Conservation (phyloP, 768 basidiomycete species). For the Floccularia luteovirens region DNA sequence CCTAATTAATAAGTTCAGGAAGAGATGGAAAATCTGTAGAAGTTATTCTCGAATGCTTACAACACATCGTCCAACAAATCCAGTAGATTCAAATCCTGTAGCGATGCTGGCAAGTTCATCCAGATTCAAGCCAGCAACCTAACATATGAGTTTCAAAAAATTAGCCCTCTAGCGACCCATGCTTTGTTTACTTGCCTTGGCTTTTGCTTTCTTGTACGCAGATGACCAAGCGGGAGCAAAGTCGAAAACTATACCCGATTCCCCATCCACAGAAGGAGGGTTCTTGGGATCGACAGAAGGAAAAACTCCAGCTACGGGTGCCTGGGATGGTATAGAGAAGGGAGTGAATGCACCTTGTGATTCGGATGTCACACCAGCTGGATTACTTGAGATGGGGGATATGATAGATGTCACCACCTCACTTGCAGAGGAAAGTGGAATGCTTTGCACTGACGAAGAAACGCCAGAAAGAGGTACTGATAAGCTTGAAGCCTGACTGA, state of each 20-base stretch:
- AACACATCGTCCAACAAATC: conserved; percentile 35
- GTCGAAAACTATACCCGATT: conserved; percentile 24
- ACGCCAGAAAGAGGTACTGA: too few relatives aligned
- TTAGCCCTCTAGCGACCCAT: too few relatives aligned
- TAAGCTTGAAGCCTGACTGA: too few relatives aligned
- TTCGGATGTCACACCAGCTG: not conserved
- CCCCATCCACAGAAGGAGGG: conserved; percentile 30
- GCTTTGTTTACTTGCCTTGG: conserved; percentile 41
- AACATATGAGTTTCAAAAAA: not conserved
- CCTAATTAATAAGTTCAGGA: conserved; percentile 7
- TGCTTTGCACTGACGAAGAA: too few relatives aligned
- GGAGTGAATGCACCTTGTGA: conserved; percentile 22
- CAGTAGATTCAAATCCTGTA: conserved; percentile 35
- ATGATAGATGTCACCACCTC: too few relatives aligned
- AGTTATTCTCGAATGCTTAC: conserved; percentile 11
- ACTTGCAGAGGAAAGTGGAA: too few relatives aligned
- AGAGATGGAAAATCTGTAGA: not conserved
- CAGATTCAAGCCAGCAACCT: not conserved
- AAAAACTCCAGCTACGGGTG: conserved; percentile 36
- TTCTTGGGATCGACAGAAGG: conserved; percentile 32
- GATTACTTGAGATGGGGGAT: too few relatives aligned
- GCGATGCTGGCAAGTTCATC: conserved; percentile 27
- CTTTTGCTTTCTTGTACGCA: conserved; percentile 52
- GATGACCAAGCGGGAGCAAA: conserved; percentile 49
- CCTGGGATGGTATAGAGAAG: conserved; percentile 33